Conservation (phyloP, 257 asterid genomes). For the Gynochthodes officinalis region DNA sequence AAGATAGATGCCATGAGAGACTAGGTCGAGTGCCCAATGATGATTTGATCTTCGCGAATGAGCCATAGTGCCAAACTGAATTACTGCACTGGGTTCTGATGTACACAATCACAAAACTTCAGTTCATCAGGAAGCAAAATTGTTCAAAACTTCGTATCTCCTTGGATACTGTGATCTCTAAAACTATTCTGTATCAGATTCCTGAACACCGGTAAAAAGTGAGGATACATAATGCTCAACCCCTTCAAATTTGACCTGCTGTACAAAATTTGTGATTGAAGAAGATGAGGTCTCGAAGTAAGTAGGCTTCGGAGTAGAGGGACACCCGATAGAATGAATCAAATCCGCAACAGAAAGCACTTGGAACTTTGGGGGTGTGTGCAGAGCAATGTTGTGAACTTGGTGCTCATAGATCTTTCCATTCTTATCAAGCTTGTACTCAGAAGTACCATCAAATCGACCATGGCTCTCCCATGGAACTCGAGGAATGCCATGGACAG, state of each 20-base stretch:
- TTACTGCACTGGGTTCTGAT: background rate
- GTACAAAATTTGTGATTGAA: constrained; percentile 26
- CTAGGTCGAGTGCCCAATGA: background rate
- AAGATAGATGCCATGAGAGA: background rate
- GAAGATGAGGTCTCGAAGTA: constrained; percentile 59
- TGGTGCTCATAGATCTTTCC: constrained; percentile 95
- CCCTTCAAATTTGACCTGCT: constrained; percentile 33
- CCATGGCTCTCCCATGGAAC: constrained; percentile 92
- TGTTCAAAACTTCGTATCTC: constrained; percentile 20
- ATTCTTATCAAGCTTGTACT: constrained; percentile 88
- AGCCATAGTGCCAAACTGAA: background rate
- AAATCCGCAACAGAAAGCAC: constrained; percentile 63
- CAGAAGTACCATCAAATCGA: constrained; percentile 96
- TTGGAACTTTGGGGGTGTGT: constrained; percentile 70
- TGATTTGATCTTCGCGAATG: background rate
- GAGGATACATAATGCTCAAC: constrained; percentile 43
- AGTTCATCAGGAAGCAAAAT: constrained; percentile 6
- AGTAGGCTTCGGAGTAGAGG: constrained; percentile 93
- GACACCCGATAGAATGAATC: constrained; percentile 59
- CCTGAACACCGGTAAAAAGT: constrained; percentile 28
- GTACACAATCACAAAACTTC: background rate
- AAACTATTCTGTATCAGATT: constrained; percentile 33
- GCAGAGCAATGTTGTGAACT: constrained; percentile 87
- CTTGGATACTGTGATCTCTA: constrained; percentile 14
- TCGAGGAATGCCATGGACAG: constrained; percentile 84